Percentiles rank a stretch among this genome's conserved stretches.
Conservation (phyloP, 2,329 filamentous ascomycete species). For the Aspergillus sergii region DNA sequence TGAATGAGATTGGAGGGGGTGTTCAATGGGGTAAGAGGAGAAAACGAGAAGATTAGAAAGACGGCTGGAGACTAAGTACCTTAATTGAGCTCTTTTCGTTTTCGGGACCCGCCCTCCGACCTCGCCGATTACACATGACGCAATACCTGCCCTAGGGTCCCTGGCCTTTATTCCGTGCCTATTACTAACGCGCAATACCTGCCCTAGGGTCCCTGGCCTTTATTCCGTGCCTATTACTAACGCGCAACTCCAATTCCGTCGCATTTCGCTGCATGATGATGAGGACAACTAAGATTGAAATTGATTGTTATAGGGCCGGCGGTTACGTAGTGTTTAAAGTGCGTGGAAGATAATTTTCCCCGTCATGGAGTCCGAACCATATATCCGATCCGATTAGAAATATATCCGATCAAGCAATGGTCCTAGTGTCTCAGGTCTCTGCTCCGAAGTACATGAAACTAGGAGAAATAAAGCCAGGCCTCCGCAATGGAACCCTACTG, state of each 20-base stretch:
- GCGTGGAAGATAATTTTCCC: not conserved
- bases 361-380: not conserved
- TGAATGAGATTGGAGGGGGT: slow-evolving; percentile 16
- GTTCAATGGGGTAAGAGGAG: slow-evolving; percentile 19
- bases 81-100: slow-evolving; percentile 18
- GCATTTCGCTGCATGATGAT: not conserved
- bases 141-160: slow-evolving; percentile 23
- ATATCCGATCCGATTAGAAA: not conserved
- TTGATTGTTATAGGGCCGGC: not conserved
- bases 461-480: not conserved
- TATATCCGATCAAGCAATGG: not conserved
- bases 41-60: slow-evolving; percentile 6
- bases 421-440: not conserved
- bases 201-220: slow-evolving; percentile 8
- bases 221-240: slow-evolving; percentile 11
- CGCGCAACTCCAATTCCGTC: not conserved
- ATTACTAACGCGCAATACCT: slow-evolving; percentile 16
- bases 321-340: not conserved
- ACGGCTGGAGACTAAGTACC: not conserved
- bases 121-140: slow-evolving; percentile 29
- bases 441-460: not conserved
- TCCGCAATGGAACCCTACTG: no score
- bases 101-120: slow-evolving; percentile 16
- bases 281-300: not conserved
- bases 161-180: not conserved